phyloP scores from a whole-genome alignment of 805 yeast genomes.

The Kregervanrija fluxuum region DNA sequence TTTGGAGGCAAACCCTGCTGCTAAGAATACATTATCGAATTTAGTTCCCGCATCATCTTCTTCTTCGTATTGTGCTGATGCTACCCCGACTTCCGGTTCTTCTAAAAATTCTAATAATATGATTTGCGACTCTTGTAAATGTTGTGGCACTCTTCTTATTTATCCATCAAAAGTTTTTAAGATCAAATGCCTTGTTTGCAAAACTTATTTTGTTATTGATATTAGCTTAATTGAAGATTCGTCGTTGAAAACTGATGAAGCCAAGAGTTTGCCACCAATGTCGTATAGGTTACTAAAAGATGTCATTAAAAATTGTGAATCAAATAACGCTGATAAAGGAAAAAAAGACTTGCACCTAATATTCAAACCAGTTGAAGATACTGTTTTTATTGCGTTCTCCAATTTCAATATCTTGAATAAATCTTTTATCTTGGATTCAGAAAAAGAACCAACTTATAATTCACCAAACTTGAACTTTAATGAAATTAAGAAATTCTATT shows the following conservation, averaged over 20 bases:
- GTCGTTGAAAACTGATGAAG: too few relatives aligned
- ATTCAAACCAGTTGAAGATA: constrained; percentile 44
- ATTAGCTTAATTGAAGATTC: too few relatives aligned
- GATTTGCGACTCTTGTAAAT: constrained; percentile 5
- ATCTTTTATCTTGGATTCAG: constrained; percentile 41
- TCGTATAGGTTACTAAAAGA: background rate
- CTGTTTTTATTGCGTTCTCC: constrained; percentile 42
- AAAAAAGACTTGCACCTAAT: background rate
- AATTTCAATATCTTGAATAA: constrained; percentile 39
- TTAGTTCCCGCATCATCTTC: too few relatives aligned
- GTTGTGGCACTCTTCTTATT: constrained; percentile 11
- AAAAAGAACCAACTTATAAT: constrained; percentile 23
- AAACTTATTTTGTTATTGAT: constrained; percentile 3
- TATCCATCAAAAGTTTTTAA: constrained; percentile 10
- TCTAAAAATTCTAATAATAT: background rate
- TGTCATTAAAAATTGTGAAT: too few relatives aligned
- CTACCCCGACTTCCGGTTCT: too few relatives aligned
- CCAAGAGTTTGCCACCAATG: background rate
- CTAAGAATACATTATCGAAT: too few relatives aligned
- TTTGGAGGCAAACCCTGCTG: too few relatives aligned
- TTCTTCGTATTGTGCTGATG: too few relatives aligned
- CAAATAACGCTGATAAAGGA: too few relatives aligned
- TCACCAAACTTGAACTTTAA: constrained; percentile 44
- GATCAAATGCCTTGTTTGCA: constrained; percentile 13
- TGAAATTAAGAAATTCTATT: constrained; percentile 41